Evolutionary conservation across 1,139 yeast genomes (phyloP), one percentile per base, ranked within the genome.

Genomic region (Saccharomyces pastorianus): DNA sequence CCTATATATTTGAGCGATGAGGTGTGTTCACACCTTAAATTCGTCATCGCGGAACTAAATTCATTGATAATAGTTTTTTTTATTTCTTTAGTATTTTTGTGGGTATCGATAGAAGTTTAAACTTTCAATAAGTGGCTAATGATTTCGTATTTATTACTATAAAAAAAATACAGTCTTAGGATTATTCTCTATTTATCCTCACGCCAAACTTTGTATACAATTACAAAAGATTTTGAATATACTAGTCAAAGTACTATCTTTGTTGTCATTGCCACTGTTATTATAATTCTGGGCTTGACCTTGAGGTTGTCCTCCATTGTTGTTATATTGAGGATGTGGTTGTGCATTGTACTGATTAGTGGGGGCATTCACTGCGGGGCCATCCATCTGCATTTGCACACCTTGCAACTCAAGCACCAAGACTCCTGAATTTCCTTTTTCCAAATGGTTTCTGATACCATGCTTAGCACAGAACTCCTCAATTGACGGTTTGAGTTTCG

Each of bases 401-500:
- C 76, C 69, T 14, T 74, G 64, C 58, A 88, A 77, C 61, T 86
- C 85, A 55, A 91, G 83, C 8, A 85, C 75, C 59, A 91, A 70
- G 4, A 93, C 96, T 44, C 98, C 98, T 1, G 85, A 60, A 70
- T 93, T 93, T 51, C 84, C 78, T 0, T 77, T 76, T 61, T 89
- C 93, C 48, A 85, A 75, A 59, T 81, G 75, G 61, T 81, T 83
- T 29, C 71, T 77, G 62, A 91, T 76, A 17, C 80, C 73, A 54
- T 84, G 80, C 62, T 87, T 85, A 47, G 73, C 69, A 69, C 96
- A 89, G 67, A 89, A 73, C 48, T 82, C 79, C 65, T 88, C 93
- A 17, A 90, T 83, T 0, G 97, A 97, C 1, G 97, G 97, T 69
- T 85, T 88, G 62, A 93, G 73, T 70, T 90, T 91, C 51, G 96